Evolutionary conservation across 352 stramenopile species (phyloP), one percentile per base, ranked within the genome.

Genomic region (Peronospora tabacina): DNA sequence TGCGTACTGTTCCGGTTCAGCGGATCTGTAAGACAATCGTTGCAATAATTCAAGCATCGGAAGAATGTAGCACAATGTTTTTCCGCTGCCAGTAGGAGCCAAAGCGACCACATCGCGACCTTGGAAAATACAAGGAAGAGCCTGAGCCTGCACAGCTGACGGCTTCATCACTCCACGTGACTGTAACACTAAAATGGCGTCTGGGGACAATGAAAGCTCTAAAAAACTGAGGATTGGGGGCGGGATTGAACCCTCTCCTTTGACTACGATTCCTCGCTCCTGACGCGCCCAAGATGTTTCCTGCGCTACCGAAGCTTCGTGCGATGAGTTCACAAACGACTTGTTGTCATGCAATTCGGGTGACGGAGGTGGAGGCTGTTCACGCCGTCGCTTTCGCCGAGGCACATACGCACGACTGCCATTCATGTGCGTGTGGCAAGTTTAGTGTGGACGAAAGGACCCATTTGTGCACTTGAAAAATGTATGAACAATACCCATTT

Each of bases 71-170:
- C 87, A 89, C 22, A 96, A 85, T 5, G 89, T 98, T 62, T 99
- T 99, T 42, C 95, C 95, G 19, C 75, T 95, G 36, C 95, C 95
- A 3, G 96, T 99, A 0, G 95, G 88, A 6, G 96, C 94, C 35
- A 93, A 73, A 2, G 75, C 90, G 30, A 99, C 71, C 22, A 98
- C 74, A 67, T 99, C 95, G 17, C 87, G 68, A n/a, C 82, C 72
- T 9, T 64, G 56, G 8, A 93, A 54, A 6, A 96, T 58, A 16
- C 71, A 66, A 5, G 92, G 90, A n/a, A 97, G 75, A n/a, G 80
- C 66, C 57, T 97, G 86, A 81, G 98, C 98, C 68, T 99, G 97
- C 45, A 99, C 94, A 6, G 95, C 71, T 9, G 94, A 99, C 1
- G 96, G 96, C 37, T 87, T 82, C 30, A 77, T 81, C 56, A 96